Base-by-base conservation (phyloP, 2,329 filamentous ascomycete genomes). In the Colletotrichum neosansevieriae region DNA sequence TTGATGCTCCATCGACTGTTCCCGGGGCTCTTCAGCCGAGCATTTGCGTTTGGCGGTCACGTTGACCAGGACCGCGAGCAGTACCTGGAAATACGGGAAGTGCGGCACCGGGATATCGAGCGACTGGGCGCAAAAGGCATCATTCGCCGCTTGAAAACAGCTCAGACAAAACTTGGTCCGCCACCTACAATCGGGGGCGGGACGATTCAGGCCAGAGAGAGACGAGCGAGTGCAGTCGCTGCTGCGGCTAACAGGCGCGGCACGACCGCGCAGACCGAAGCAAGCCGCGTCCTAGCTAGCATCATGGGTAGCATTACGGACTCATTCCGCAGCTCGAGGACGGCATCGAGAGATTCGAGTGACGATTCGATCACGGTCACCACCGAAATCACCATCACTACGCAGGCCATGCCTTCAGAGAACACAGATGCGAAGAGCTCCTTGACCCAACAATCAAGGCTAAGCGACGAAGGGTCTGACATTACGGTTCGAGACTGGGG, bases 1-100 rank as follows among this genome's bases (percentile, higher is more conserved):
- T 73, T 76, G 12, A 69, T 79, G 58, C 70, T 74, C 50, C 64
- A 58, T 32, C 70, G 63, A 11, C 15, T 60, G 1, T 66, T 61
- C 6, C 63, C 63, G 0, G 57, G 63, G 17, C 6, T 66, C 12
- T 61, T 66, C 21, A 19, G 29, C 10, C 40, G 19, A 13, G 40
- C 61, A 2, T 66, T 66, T n/a, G 63, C 63, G 1, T 66, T 66
- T 13, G 63, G 63, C 3, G 63, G 63, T n/a, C 63, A 66, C n/a
- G 63, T 66, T 6, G 57, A 66, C 0, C 38, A 45, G 7, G 63
- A 66, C 11, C 56, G 57, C 4, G 56, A 61, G 15, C 47, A 61
- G 36, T 61, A 66, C 38, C 10, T 66, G 19, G 49, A 49, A 40
- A 45, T 53, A 5, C 7, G 12, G 1, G 32, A 42, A 0, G 29